These are phyloP conservation scores for Cornus kousa DNA, from an alignment of 148 eudicot species.

Conservation along the genomic window DNA sequence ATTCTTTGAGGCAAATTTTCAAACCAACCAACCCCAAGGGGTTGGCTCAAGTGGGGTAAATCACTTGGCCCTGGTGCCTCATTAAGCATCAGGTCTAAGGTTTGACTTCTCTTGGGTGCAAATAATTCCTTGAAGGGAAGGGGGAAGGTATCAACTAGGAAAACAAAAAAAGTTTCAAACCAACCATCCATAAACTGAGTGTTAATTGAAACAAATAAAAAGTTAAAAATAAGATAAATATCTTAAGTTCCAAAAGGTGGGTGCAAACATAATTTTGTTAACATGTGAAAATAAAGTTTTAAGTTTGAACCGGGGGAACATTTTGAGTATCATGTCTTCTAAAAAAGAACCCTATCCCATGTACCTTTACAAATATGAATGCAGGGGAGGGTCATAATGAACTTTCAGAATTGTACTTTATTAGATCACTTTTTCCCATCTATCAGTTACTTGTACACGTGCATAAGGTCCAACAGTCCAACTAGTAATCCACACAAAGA, in stretches of 20 bases:
- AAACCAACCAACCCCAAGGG: too few relatives aligned
- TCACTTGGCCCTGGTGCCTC: too few relatives aligned
- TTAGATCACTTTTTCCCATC: not conserved
- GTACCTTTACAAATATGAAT: not conserved
- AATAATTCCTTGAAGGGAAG: too few relatives aligned
- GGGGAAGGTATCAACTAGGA: too few relatives aligned
- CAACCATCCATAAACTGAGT: not conserved
- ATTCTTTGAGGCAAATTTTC: too few relatives aligned
- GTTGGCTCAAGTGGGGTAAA: too few relatives aligned
- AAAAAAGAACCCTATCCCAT: not conserved
- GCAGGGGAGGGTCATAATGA: not conserved
- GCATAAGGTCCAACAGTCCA: not conserved
- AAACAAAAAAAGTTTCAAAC: too few relatives aligned
- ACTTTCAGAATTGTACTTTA: not conserved
- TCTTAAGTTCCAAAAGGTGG: not conserved
- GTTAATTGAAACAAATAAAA: not conserved
- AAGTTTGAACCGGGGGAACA: not conserved
- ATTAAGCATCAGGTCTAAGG: too few relatives aligned
- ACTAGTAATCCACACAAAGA: not conserved
- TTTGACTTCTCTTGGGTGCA: too few relatives aligned
- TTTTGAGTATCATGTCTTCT: not conserved
- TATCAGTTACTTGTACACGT: not conserved
- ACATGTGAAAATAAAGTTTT: not conserved
- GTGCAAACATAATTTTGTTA: not conserved
- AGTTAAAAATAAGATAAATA: not conserved